A percentile compares a stretch with the other conserved stretches of the same genome.
Conservation (phyloP, 2,329 filamentous ascomycete genomes). For the Phialemoniopsis sp. region DNA sequence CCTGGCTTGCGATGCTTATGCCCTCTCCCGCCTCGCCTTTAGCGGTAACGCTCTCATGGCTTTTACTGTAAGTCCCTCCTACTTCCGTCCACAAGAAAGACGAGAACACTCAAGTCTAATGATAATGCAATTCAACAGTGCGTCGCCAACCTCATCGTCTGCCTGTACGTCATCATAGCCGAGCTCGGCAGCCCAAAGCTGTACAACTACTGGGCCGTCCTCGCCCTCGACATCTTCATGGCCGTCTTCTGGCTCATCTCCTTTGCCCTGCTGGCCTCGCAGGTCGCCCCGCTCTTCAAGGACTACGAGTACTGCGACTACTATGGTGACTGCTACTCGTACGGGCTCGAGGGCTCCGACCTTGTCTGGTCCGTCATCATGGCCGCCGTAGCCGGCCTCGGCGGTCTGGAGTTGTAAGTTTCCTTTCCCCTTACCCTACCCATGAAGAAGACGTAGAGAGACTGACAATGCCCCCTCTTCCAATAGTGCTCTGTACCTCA, state of each 20-base stretch:
- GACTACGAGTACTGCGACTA: conserved; percentile 14
- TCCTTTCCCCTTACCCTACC: neutral
- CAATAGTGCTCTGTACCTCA: conserved; percentile 34
- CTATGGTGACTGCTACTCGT: conserved; percentile 17
- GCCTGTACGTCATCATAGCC: conserved; percentile 42
- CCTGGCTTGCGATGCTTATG: conserved; percentile 43
- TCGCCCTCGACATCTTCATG: conserved; percentile 46
- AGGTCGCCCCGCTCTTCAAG: conserved; percentile 20
- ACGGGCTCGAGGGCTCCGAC: conserved; percentile 4
- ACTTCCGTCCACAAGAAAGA: too few relatives aligned
- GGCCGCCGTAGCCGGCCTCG: conserved; percentile 32
- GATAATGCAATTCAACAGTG: too few relatives aligned
- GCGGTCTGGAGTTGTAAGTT: conserved; percentile 38
- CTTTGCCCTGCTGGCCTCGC: conserved; percentile 34
- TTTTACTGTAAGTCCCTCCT: conserved; percentile 36
- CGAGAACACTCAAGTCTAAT: too few relatives aligned
- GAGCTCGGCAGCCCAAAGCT: conserved; percentile 29
- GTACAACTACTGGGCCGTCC: conserved; percentile 51
- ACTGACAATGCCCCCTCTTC: too few relatives aligned
- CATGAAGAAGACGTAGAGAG: too few relatives aligned
- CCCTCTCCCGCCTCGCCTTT: conserved; percentile 26
- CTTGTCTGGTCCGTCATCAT: conserved; percentile 16
- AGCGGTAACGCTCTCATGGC: conserved; percentile 27
- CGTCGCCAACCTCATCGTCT: conserved; percentile 37
- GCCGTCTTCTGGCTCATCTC: conserved; percentile 48